Percentiles rank a stretch among this genome's conserved stretches.
Evolutionary conservation across 768 basidiomycete genomes (phyloP).

Genomic region (Mycena capillaripes): DNA sequence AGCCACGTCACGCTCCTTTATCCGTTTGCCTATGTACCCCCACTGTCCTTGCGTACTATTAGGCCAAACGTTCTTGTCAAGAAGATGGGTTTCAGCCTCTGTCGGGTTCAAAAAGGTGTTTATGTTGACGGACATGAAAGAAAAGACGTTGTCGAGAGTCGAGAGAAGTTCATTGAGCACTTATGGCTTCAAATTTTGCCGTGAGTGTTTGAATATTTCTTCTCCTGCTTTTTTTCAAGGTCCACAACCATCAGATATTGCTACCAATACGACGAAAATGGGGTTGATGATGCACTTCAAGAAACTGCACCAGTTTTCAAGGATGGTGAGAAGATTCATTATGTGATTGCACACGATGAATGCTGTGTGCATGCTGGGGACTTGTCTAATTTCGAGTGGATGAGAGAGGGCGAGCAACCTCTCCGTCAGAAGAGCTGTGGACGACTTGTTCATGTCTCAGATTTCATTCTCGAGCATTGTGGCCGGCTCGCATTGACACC

Average conservation of each 20-base stretch:
- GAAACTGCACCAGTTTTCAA: slow-evolving; percentile 10
- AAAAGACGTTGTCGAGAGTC: slow-evolving; percentile 9
- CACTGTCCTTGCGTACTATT: too few relatives aligned
- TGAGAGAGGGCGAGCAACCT: slow-evolving; percentile 18
- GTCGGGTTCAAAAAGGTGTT: slow-evolving; percentile 6
- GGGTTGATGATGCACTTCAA: neutral
- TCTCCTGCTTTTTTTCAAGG: neutral
- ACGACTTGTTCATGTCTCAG: slow-evolving; percentile 37
- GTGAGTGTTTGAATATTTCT: neutral
- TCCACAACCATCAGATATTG: neutral
- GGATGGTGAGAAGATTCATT: slow-evolving; percentile 19
- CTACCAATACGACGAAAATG: slow-evolving; percentile 19
- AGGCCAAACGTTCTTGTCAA: too few relatives aligned
- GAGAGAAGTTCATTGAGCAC: slow-evolving; percentile 14
- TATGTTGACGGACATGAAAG: slow-evolving; percentile 15
- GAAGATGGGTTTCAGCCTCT: neutral
- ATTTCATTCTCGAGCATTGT: slow-evolving; percentile 32
- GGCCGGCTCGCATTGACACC: slow-evolving; percentile 27
- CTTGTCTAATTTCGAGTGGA: slow-evolving; percentile 12
- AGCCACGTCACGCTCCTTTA: too few relatives aligned
- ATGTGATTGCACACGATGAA: slow-evolving; percentile 9
- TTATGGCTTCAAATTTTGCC: slow-evolving; percentile 3
- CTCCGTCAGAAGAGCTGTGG: slow-evolving; percentile 38
- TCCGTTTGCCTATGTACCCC: too few relatives aligned
- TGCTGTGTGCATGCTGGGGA: slow-evolving; percentile 19